Evolutionary conservation across 371 early-diverging fungal species (phyloP), one percentile per base, ranked within the genome.

Genomic region (Mortierella sp.): DNA sequence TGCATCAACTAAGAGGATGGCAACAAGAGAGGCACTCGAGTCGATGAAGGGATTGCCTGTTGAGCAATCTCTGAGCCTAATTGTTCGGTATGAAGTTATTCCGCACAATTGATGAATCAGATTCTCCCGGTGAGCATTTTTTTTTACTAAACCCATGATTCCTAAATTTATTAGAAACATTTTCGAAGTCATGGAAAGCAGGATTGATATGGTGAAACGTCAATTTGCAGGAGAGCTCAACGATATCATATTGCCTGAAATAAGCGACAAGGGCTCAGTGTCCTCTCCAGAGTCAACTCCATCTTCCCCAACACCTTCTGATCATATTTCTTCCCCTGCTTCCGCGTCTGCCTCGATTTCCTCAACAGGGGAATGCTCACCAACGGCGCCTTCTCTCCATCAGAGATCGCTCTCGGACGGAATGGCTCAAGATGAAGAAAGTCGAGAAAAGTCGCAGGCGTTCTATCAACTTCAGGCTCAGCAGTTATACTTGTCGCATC

Each of bases 181-280:
- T 34, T 68, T 80, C 37, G 80, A 80, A 51, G 65, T 80, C 17
- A 74, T 80, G 75, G 80, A 80, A 57, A 71, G 62, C 49, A 70
- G 80, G 65, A 67, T 80, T 23, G 80, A 80, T 49, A 74, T 71
- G 68, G 71, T 80, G 26, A 80, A 72, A 64, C 74, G 80, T 6
- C 80, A 80, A 34, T 80, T 74, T 37, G 51, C 71, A 22, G 80
- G 80, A n/a, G 80, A 80, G 45, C 68, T 80, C n/a, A 35, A 61
- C 6, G 75, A 74, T 2, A 43, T 55, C 15, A 58, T 64, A 58
- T 74, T 68, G 6, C 54, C 75, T 4, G 34, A 49, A 15, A 34
- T 64, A n/a, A 70, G 75, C 19, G 80, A 74, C 15, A 70, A 74
- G 35, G 71, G 57, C 40, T 53, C 68, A 1, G 75, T 66, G 26